Evolutionary conservation across 306 rosid species (phyloP).

Genomic region (Clitoria ternatea): DNA sequence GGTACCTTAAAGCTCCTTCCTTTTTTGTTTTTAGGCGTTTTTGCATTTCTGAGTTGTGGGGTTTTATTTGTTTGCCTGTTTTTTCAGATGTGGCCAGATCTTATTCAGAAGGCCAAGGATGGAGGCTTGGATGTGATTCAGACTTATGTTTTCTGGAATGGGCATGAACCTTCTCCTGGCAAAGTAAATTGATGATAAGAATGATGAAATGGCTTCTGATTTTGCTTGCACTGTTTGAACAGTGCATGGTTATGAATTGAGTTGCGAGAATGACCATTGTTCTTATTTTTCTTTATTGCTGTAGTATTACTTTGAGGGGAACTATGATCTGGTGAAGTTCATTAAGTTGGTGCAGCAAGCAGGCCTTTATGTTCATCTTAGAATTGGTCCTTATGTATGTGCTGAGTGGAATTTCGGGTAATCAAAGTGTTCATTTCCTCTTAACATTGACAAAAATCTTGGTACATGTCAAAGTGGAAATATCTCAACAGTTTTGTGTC

Average conservation of each 20-base stretch:
- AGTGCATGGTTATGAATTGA: slow-evolving; percentile 6
- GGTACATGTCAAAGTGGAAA: slow-evolving; percentile 14
- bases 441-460: background rate
- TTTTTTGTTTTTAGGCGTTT: background rate
- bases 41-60: slow-evolving; percentile 17
- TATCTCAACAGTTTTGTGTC: slow-evolving; percentile 5
- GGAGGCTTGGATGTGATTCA: slow-evolving; percentile 98
- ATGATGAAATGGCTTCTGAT: slow-evolving; percentile 6
- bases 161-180: slow-evolving; percentile 94
- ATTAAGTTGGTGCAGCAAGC: slow-evolving; percentile 86
- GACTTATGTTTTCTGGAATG: slow-evolving; percentile 99
- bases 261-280: background rate
- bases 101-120: slow-evolving; percentile 93
- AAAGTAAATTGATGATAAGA: slow-evolving; percentile 48
- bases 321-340: slow-evolving; percentile 92
- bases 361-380: slow-evolving; percentile 84
- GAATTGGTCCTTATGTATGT: slow-evolving; percentile 99
- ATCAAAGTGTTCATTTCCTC: background rate
- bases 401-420: slow-evolving; percentile 99
- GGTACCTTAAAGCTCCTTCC: slow-evolving; percentile 30
- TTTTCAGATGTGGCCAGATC: slow-evolving; percentile 99
- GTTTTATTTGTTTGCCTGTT: slow-evolving; percentile 8
- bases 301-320: slow-evolving; percentile 90
- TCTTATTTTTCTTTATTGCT: slow-evolving; percentile 5
- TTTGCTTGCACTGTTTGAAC: slow-evolving; percentile 7